Conservation (phyloP, 2,329 filamentous ascomycete genomes). For the Parastagonospora nodorum region DNA sequence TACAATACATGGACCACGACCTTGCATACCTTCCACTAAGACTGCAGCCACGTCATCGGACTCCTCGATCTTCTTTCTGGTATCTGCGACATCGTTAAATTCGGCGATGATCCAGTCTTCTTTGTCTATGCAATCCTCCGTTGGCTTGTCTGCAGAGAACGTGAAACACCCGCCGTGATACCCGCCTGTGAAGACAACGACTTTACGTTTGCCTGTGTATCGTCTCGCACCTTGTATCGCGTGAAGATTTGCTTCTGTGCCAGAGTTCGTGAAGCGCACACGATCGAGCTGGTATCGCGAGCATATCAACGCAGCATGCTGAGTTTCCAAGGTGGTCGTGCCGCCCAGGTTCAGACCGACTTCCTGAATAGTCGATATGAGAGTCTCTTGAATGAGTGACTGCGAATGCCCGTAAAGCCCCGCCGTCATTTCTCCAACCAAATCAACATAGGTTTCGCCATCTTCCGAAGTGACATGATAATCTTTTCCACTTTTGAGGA, state of each 20-base stretch:
- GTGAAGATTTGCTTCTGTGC: constrained; percentile 36
- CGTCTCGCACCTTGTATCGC: constrained; percentile 50
- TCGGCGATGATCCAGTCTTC: constrained; percentile 64
- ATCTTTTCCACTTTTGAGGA: constrained; percentile 33
- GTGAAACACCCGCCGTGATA: constrained; percentile 63
- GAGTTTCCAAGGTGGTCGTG: constrained; percentile 24
- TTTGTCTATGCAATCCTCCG: constrained; percentile 55
- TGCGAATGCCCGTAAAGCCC: constrained; percentile 38
- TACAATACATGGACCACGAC: constrained; percentile 63
- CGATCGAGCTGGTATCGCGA: constrained; percentile 25
- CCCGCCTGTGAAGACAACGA: constrained; percentile 55
- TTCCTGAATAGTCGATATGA: constrained; percentile 25
- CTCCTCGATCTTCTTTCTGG: constrained; percentile 50
- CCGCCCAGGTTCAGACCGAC: constrained; percentile 44
- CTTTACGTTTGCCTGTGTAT: constrained; percentile 48
- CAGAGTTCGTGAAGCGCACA: constrained; percentile 36
- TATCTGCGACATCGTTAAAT: constrained; percentile 64
- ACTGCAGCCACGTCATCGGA: constrained; percentile 62
- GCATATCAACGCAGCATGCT: constrained; percentile 27
- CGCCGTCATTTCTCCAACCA: constrained; percentile 36
- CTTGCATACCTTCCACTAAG: constrained; percentile 70
- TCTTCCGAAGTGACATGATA: constrained; percentile 38
- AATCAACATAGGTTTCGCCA: constrained; percentile 35
- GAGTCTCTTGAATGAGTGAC: constrained; percentile 24
- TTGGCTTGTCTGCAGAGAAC: constrained; percentile 48